Conservation (phyloP, 2,329 filamentous ascomycete genomes). For the Colletotrichum sp. region DNA sequence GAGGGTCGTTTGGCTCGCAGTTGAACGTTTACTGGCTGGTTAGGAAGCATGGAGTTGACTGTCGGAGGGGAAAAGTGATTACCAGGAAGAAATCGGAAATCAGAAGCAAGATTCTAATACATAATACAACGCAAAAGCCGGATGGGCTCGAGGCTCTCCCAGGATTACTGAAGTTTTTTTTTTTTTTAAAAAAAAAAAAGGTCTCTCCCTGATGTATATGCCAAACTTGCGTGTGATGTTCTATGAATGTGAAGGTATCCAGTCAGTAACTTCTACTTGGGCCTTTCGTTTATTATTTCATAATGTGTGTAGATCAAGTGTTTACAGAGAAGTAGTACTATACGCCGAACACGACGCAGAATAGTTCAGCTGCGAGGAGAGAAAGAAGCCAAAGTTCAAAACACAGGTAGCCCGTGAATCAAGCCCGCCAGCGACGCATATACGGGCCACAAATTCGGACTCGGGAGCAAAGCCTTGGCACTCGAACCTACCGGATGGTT, state of each 20-base stretch:
- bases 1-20: background rate
- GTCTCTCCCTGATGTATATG: background rate
- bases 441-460: background rate
- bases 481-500: background rate
- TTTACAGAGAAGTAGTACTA: background rate
- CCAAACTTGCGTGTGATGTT: background rate
- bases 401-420: background rate
- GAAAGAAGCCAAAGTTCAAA: background rate
- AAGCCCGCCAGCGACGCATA: background rate
- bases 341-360: background rate
- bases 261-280: background rate
- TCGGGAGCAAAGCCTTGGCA: background rate
- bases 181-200: background rate
- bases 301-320: background rate
- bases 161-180: background rate
- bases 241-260: background rate
- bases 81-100: background rate
- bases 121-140: background rate
- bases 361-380: background rate
- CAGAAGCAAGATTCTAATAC: background rate
- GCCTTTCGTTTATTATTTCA: background rate
- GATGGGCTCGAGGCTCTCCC: background rate
- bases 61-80: background rate
- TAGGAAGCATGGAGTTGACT: background rate
- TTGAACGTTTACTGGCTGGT: background rate